Evolutionary conservation across 2,329 filamentous ascomycete species (phyloP), one percentile per base, ranked within the genome.

Genomic region (Rhynchosporium secalis): DNA sequence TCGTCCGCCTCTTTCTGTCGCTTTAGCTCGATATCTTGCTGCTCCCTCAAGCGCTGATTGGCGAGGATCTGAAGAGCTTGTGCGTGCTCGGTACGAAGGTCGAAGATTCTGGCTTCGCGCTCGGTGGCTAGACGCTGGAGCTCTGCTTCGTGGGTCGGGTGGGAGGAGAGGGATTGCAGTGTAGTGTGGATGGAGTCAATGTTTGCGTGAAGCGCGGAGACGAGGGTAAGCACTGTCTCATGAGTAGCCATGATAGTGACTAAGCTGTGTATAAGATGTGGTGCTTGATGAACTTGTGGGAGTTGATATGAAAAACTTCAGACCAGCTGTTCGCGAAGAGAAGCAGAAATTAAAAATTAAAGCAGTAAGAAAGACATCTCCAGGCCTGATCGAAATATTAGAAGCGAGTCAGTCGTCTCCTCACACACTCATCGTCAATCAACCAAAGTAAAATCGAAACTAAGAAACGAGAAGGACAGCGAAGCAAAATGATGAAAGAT

Each of bases 141-240:
- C 48, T 70, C 65, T 10, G 64, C 64, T 63, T 72, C 66, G 47
- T 72, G 70, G 8, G 58, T 56, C 20, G 64, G 60, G 3, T 68
- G 67, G 31, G 70, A 67, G 6, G 66, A 68, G 9, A 72, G 64
- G 7, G 63, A 58, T 49, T 65, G 56, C 9, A 72, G 58, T 9
- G 62, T 66, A 26, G 66, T 49, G 43, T 72, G 66, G 8, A 73
- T 72, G 31, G 56, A 58, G 58, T 72, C 70, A 54, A 73, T 71
- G 49, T 72, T 73, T 6, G 56, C 49, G 52, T 71, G 71, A n/a
- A 73, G 62, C n/a, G 67, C 62, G 26, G 52, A 52, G 28, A 72
- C 67, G 40, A 73, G 56, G 41, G 70, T 68, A 28, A 62, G 64
- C 5, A 72, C 68, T 33, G 29, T 20, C 9, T 54, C 51, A 51